phyloP scores from a whole-genome alignment of 2,329 filamentous ascomycete species.

The Pseudogymnoascus sp. region DNA sequence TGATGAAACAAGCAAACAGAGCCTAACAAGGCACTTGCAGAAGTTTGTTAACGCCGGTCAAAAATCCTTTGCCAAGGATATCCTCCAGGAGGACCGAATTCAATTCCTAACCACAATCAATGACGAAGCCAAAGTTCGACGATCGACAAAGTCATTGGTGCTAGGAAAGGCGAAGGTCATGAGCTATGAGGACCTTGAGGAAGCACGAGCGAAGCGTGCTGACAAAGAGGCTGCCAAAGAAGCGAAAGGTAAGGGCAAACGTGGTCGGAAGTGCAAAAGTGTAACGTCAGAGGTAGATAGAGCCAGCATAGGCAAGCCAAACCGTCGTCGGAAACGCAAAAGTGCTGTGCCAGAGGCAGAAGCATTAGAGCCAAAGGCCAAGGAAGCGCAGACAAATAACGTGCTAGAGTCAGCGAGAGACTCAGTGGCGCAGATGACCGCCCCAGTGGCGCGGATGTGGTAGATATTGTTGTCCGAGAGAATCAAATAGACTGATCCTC shows the following conservation, averaged over 20 bases:
- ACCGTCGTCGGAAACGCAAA: too few relatives aligned
- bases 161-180: constrained; percentile 20
- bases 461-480: too few relatives aligned
- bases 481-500: too few relatives aligned
- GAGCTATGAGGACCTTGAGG: constrained; percentile 26
- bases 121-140: constrained; percentile 19
- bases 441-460: too few relatives aligned
- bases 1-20: too few relatives aligned
- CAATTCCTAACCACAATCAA: constrained; percentile 15
- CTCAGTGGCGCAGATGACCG: constrained; percentile 8
- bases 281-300: constrained; percentile 11
- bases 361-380: constrained; percentile 11
- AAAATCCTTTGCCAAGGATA: too few relatives aligned
- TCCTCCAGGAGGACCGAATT: background rate
- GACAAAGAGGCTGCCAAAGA: constrained; percentile 13
- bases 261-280: background rate
- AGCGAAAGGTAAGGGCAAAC: constrained; percentile 16
- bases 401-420: constrained; percentile 15
- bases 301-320: constrained; percentile 10
- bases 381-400: too few relatives aligned
- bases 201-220: constrained; percentile 18
- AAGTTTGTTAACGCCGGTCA: too few relatives aligned
- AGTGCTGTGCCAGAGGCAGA: too few relatives aligned
- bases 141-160: constrained; percentile 13
- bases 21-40: too few relatives aligned